These are phyloP conservation scores for Daedaleopsis nitida DNA, from an alignment of 768 basidiomycete species.

Conservation along the genomic window DNA sequence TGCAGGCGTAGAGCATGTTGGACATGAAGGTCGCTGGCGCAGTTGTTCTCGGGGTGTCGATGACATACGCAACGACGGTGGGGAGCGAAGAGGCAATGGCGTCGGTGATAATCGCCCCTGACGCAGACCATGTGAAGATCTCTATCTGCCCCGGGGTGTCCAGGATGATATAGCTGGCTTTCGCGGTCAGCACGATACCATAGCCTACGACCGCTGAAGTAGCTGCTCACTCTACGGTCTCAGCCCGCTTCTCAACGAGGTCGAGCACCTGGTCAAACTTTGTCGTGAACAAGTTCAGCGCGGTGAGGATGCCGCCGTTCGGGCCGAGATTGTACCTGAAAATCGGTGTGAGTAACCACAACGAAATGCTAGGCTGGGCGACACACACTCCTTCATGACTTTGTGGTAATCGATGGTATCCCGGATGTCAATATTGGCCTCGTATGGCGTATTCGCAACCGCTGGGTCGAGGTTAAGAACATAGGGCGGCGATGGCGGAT, in stretches of 20 bases:
- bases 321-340: slow-evolving; percentile 95
- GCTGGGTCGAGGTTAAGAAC: slow-evolving; percentile 98
- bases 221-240: slow-evolving; percentile 75
- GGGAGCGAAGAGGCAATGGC: slow-evolving; percentile 92
- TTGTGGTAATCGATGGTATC: slow-evolving; percentile 97
- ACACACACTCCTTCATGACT: slow-evolving; percentile 98
- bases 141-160: slow-evolving; percentile 99
- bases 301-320: slow-evolving; percentile 96
- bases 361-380: slow-evolving; percentile 24
- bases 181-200: neutral
- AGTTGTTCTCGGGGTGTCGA: slow-evolving; percentile 94
- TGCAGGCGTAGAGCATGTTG: slow-evolving; percentile 99
- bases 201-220: neutral
- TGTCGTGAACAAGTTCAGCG: slow-evolving; percentile 96
- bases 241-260: slow-evolving; percentile 88
- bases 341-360: neutral
- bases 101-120: slow-evolving; percentile 97
- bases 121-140: slow-evolving; percentile 99
- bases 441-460: slow-evolving; percentile 87
- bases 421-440: slow-evolving; percentile 96
- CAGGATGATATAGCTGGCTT: slow-evolving; percentile 81
- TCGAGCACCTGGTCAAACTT: slow-evolving; percentile 97
- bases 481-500: slow-evolving; percentile 78
- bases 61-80: slow-evolving; percentile 93
- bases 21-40: slow-evolving; percentile 99